Evolutionary conservation across 305 asterid species (phyloP).

Genomic region (Fraxinus albicans): DNA sequence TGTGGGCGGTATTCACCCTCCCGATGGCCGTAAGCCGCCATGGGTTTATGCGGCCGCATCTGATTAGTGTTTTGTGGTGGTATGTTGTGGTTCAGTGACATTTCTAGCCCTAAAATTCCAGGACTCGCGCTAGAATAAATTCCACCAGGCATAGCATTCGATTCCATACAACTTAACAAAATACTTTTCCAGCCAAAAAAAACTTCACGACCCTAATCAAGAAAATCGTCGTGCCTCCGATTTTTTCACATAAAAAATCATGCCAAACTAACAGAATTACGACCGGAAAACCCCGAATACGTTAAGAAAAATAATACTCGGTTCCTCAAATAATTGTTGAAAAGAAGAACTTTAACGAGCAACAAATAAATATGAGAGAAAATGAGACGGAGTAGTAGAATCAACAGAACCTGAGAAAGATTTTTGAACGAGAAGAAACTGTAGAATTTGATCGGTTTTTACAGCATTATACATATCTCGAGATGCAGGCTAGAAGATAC

Average conservation of each 20-base stretch:
- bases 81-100: constrained; percentile 65
- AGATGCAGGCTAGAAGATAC: background rate
- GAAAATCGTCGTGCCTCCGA: background rate
- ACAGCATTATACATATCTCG: constrained; percentile 11
- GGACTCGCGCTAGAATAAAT: constrained; percentile 50
- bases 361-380: background rate
- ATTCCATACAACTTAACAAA: constrained; percentile 35
- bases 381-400: background rate
- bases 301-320: background rate
- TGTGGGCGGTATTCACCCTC: constrained; percentile 40
- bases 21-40: constrained; percentile 31
- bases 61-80: constrained; percentile 39
- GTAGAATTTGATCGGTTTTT: background rate
- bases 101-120: constrained; percentile 67
- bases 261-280: background rate
- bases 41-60: constrained; percentile 29
- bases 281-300: background rate
- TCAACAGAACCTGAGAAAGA: background rate
- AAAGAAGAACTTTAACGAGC: background rate
- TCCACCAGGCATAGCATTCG: constrained; percentile 43
- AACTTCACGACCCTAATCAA: background rate
- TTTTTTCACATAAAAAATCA: background rate
- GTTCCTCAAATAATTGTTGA: background rate
- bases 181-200: background rate
- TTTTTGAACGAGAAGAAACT: background rate